Evolutionary conservation across 2,329 filamentous ascomycete species (phyloP).

Genomic region (Amylocarpus encephaloides): DNA sequence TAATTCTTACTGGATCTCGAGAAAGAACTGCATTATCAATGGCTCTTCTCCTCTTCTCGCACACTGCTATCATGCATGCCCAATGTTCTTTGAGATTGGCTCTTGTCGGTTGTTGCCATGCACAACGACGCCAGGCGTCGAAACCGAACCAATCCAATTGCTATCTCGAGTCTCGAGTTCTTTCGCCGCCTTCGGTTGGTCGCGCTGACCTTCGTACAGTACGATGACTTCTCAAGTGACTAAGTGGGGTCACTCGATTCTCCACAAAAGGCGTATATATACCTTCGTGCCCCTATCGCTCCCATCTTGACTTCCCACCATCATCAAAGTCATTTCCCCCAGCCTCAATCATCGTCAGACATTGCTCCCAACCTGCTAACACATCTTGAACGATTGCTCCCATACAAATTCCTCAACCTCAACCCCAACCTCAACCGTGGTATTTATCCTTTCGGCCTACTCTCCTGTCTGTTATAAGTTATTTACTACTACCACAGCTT

Average conservation of each 20-base stretch:
- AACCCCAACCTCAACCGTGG: no score
- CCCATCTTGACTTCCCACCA: constrained; percentile 3
- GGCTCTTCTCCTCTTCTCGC: neutral
- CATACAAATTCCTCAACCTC: no score
- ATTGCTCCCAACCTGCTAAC: neutral
- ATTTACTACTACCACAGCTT: neutral
- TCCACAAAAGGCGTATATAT: constrained; percentile 21
- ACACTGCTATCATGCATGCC: constrained; percentile 2
- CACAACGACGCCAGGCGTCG: neutral
- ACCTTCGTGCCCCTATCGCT: constrained; percentile 15
- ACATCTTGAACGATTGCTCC: neutral
- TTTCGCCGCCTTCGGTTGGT: constrained; percentile 17
- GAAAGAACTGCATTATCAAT: constrained; percentile 2
- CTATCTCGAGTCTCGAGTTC: constrained; percentile 2
- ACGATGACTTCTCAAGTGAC: constrained; percentile 17
- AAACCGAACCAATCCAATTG: constrained; percentile 4
- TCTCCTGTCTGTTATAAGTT: neutral
- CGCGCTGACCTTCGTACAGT: constrained; percentile 13
- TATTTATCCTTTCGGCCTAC: neutral
- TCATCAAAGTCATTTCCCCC: neutral
- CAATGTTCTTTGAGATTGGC: constrained; percentile 4
- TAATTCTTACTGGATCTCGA: constrained; percentile 5
- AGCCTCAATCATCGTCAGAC: neutral
- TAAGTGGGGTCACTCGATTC: constrained; percentile 16
- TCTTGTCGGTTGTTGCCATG: neutral